phyloP scores from a whole-genome alignment of 2,329 filamentous ascomycete species.

The Periconia sp. region DNA sequence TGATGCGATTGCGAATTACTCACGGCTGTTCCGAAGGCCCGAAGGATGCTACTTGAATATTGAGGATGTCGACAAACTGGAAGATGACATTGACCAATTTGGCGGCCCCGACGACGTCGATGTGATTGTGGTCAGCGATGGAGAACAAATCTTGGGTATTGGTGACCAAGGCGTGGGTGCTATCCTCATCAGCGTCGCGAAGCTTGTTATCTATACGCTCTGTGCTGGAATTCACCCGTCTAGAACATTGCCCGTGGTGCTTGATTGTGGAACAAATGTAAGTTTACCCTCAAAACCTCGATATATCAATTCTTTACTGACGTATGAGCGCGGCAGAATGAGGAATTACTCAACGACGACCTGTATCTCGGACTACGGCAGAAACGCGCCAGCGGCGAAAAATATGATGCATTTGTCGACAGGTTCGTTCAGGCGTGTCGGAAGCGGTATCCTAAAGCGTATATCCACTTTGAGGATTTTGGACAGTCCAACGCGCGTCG shows the following conservation, averaged over 20 bases:
- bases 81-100: slow-evolving; percentile 68
- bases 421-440: slow-evolving; percentile 69
- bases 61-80: slow-evolving; percentile 65
- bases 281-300: neutral
- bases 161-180: slow-evolving; percentile 87
- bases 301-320: neutral
- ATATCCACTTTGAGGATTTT: slow-evolving; percentile 91
- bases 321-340: slow-evolving; percentile 53
- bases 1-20: slow-evolving; percentile 85
- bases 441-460: slow-evolving; percentile 74
- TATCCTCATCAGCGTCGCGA: slow-evolving; percentile 81
- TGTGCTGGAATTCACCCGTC: slow-evolving; percentile 86
- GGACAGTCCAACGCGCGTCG: slow-evolving; percentile 74
- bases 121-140: slow-evolving; percentile 83
- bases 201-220: slow-evolving; percentile 77
- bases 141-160: slow-evolving; percentile 76
- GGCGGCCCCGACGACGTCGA: slow-evolving; percentile 75
- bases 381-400: slow-evolving; percentile 66
- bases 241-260: slow-evolving; percentile 74
- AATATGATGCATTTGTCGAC: slow-evolving; percentile 78
- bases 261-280: slow-evolving; percentile 82
- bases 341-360: slow-evolving; percentile 71
- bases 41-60: slow-evolving; percentile 84
- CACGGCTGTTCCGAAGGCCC: slow-evolving; percentile 72
- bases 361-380: slow-evolving; percentile 76